Conservation (phyloP, 495 filamentous ascomycete species). For the Aspergillus ostianus region DNA sequence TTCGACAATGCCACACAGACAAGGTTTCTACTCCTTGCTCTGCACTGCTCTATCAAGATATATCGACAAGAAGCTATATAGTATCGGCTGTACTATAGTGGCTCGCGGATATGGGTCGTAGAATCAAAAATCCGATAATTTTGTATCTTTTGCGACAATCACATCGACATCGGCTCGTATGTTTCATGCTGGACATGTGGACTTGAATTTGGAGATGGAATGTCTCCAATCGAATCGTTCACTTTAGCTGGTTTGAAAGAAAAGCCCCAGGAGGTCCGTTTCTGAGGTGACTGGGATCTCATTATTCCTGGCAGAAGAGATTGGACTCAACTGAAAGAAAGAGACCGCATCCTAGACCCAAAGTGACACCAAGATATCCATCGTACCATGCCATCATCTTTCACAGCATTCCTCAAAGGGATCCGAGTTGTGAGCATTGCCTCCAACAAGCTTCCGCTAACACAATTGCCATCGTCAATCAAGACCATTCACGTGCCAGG, state of each 20-base stretch:
- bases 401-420: conserved; percentile 11
- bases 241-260: conserved; percentile 8
- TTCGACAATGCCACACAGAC: conserved; percentile 39
- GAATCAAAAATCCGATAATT: conserved; percentile 24
- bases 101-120: conserved; percentile 35
- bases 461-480: not conserved
- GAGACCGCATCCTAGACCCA: conserved; percentile 13
- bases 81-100: conserved; percentile 56
- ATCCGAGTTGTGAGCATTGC: conserved; percentile 6
- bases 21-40: conserved; percentile 51
- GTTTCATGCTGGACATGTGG: conserved; percentile 14
- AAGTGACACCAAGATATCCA: conserved; percentile 12
- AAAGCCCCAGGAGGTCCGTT: conserved; percentile 7
- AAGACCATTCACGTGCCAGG: conserved; percentile 1
- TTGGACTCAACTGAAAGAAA: conserved; percentile 11
- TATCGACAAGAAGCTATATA: conserved; percentile 68
- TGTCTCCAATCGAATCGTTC: conserved; percentile 10
- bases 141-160: conserved; percentile 15
- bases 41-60: conserved; percentile 64
- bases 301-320: conserved; percentile 16
- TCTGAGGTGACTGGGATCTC: conserved; percentile 13
- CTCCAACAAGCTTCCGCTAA: not conserved
- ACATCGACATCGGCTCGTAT: conserved; percentile 21
- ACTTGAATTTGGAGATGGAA: conserved; percentile 8
- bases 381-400: conserved; percentile 7